phyloP scores from a whole-genome alignment of 2,329 filamentous ascomycete species.

The Penicillium janthinellum region DNA sequence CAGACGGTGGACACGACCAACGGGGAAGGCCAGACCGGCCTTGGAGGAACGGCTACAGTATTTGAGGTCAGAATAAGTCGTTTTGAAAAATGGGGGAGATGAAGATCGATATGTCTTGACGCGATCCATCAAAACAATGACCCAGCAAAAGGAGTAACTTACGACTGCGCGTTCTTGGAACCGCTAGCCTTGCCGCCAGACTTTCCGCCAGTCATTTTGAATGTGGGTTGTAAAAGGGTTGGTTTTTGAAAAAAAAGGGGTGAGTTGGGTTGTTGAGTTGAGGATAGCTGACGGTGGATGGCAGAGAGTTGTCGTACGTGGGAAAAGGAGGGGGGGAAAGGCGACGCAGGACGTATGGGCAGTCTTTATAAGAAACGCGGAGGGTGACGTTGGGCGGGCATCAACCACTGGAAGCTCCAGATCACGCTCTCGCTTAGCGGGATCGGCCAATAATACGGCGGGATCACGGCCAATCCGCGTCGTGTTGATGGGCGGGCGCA shows the following conservation, averaged over 20 bases:
- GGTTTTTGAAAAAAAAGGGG: slow-evolving; percentile 30
- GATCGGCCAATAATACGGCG: slow-evolving; percentile 44
- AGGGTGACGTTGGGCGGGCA: slow-evolving; percentile 46
- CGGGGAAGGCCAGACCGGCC: slow-evolving; percentile 97
- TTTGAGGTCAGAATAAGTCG: slow-evolving; percentile 39
- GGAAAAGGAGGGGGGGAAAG: slow-evolving; percentile 29
- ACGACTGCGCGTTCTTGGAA: slow-evolving; percentile 99
- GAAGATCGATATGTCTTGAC: background rate
- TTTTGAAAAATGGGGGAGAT: background rate
- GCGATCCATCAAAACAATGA: slow-evolving; percentile 18
- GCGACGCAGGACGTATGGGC: slow-evolving; percentile 36
- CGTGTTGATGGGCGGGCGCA: slow-evolving; percentile 3
- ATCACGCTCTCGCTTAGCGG: slow-evolving; percentile 50
- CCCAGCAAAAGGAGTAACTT: slow-evolving; percentile 53
- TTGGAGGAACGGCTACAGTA: slow-evolving; percentile 86
- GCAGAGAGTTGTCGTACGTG: slow-evolving; percentile 28
- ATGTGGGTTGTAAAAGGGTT: slow-evolving; percentile 31
- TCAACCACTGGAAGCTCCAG: slow-evolving; percentile 41
- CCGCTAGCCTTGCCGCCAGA: slow-evolving; percentile 99
- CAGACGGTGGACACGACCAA: slow-evolving; percentile 98
- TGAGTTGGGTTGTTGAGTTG: slow-evolving; percentile 16
- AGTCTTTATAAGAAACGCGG: slow-evolving; percentile 47
- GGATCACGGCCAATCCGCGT: slow-evolving; percentile 5
- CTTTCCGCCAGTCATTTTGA: slow-evolving; percentile 99
- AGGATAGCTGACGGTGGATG: slow-evolving; percentile 11